Percentiles rank a stretch among this genome's conserved stretches.
Conservation (phyloP, 257 asterid species). For the Ligustrum vulgare region DNA sequence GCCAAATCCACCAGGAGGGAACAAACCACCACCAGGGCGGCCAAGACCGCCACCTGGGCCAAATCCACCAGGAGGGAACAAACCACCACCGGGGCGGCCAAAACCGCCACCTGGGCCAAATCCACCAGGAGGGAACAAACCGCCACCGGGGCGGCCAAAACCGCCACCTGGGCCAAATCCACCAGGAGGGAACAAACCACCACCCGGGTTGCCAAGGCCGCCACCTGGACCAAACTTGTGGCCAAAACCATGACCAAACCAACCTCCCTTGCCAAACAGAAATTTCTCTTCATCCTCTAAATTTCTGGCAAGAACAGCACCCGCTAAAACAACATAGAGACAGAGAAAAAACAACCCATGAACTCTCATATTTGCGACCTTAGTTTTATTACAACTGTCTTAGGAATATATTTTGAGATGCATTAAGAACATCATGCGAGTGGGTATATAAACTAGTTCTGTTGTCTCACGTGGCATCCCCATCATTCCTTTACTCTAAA, state of each 20-base stretch:
- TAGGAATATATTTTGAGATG: neutral
- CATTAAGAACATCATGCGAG: neutral
- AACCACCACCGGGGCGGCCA: neutral
- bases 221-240: neutral
- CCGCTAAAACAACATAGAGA: slow-evolving; percentile 33
- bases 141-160: neutral
- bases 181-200: neutral
- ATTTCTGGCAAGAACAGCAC: slow-evolving; percentile 31
- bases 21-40: neutral
- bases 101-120: neutral
- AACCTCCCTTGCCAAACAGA: neutral
- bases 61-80: neutral
- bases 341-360: slow-evolving; percentile 30
- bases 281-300: slow-evolving; percentile 29
- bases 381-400: neutral
- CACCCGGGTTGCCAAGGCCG: neutral
- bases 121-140: neutral
- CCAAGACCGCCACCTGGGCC: neutral
- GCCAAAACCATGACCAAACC: neutral
- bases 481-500: neutral
- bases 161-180: neutral
- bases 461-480: neutral
- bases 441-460: slow-evolving; percentile 2
- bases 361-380: slow-evolving; percentile 30
- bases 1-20: neutral